Percentiles rank a stretch among this genome's conserved stretches.
Conservation (phyloP, 2,329 filamentous ascomycete species). For the Bipolaris victoriae region DNA sequence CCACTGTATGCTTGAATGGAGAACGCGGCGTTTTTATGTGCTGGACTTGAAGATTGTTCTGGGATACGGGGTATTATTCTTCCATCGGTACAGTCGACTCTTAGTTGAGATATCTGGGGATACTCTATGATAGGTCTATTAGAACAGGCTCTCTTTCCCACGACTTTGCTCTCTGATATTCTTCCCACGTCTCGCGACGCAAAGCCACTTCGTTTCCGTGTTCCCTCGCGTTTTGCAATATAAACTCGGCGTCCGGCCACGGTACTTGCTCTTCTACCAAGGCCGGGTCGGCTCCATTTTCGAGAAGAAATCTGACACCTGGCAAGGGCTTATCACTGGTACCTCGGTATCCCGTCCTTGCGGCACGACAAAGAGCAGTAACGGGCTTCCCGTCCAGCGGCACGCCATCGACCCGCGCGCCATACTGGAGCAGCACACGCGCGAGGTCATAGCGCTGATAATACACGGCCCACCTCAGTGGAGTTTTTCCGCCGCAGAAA, state of each 20-base stretch:
- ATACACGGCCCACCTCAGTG: not conserved
- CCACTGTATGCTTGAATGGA: not conserved
- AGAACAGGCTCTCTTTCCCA: not conserved
- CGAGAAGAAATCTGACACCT: slow-evolving; percentile 1
- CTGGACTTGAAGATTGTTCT: not conserved
- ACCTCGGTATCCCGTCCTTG: not conserved
- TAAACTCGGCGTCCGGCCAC: not conserved
- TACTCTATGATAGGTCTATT: not conserved
- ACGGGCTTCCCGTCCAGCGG: not conserved
- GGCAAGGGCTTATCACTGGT: not conserved
- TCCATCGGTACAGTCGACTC: not conserved
- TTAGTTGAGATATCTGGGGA: not conserved
- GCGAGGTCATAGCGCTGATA: not conserved
- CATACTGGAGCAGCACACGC: not conserved
- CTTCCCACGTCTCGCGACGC: not conserved
- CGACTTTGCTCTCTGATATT: not conserved
- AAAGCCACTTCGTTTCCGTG: not conserved
- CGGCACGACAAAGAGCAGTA: slow-evolving; percentile 1
- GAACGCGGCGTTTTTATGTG: slow-evolving; percentile 4
- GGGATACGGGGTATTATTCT: not conserved
- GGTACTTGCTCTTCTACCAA: not conserved
- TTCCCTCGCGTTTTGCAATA: not conserved
- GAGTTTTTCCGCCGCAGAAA: not conserved
- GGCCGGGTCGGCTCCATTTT: slow-evolving; percentile 1
- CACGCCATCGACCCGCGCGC: not conserved